A percentile compares a stretch with the other conserved stretches of the same genome.
Conservation (phyloP, 148 eudicot species). For the Cornus suecica region DNA sequence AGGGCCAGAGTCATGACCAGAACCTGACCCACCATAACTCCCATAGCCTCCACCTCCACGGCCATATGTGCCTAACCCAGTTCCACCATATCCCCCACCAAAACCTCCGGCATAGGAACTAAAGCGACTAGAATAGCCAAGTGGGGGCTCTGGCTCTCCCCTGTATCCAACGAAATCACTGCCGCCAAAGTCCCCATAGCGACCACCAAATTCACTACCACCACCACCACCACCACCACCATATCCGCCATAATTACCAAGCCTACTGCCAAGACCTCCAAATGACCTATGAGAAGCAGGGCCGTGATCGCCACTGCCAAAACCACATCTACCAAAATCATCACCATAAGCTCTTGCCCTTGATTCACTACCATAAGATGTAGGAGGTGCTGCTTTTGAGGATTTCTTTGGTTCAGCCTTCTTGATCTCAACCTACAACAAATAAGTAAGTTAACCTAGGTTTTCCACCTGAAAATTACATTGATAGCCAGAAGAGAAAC, state of each 20-base stretch:
- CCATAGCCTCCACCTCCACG: constrained; percentile 34
- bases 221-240: constrained; percentile 25
- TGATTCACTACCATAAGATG: constrained; percentile 41
- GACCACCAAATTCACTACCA: constrained; percentile 23
- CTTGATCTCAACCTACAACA: constrained; percentile 64
- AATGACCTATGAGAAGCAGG: constrained; percentile 32
- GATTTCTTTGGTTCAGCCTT: constrained; percentile 89
- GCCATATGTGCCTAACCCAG: constrained; percentile 28
- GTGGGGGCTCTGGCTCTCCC: constrained; percentile 35
- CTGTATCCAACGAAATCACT: constrained; percentile 28
- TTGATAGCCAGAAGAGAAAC: background rate
- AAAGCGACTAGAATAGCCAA: constrained; percentile 36
- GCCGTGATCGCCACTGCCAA: constrained; percentile 22
- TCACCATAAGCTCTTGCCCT: constrained; percentile 27
- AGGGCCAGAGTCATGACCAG: constrained; percentile 24
- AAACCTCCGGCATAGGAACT: constrained; percentile 26
- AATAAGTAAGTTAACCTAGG: constrained; percentile 20
- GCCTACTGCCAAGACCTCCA: constrained; percentile 27
- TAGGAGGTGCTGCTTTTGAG: constrained; percentile 54
- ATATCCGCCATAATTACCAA: constrained; percentile 32
- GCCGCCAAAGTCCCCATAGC: constrained; percentile 27
- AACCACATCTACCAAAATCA: constrained; percentile 29
- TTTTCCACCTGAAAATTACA: background rate
- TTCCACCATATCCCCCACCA: constrained; percentile 33
- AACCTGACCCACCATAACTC: constrained; percentile 25